A percentile compares a stretch with the other conserved stretches of the same genome.
These are phyloP conservation scores for Corylus americana DNA, from an alignment of 306 rosid species.

Conservation along the genomic window DNA sequence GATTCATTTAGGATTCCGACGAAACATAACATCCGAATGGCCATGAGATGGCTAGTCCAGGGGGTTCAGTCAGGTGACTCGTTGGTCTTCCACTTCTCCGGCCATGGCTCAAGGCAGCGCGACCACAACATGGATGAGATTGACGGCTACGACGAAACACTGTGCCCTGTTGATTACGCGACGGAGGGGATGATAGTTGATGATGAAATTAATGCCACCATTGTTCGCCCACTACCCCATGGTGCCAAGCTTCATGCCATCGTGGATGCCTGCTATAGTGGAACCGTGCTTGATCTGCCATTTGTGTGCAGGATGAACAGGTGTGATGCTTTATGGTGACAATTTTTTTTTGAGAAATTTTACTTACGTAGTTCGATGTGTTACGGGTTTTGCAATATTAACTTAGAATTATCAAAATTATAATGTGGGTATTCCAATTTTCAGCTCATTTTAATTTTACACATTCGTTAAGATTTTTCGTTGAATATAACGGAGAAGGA, in stretches of 20 bases:
- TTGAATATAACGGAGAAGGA: too few species aligned
- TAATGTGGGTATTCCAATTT: too few species aligned
- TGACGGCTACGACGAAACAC: slow-evolving; percentile 60
- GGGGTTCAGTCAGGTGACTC: slow-evolving; percentile 63
- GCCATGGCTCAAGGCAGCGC: slow-evolving; percentile 48
- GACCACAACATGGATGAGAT: slow-evolving; percentile 50
- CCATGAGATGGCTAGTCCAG: slow-evolving; percentile 58
- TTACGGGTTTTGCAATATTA: too few species aligned
- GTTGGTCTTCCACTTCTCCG: slow-evolving; percentile 61
- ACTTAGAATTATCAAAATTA: too few species aligned
- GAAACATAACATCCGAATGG: slow-evolving; percentile 49
- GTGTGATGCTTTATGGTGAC: slow-evolving; percentile 20
- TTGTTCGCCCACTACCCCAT: slow-evolving; percentile 57
- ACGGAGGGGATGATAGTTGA: slow-evolving; percentile 51
- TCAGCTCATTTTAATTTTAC: too few species aligned
- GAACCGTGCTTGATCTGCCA: slow-evolving; percentile 60
- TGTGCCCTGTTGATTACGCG: slow-evolving; percentile 66
- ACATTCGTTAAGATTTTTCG: too few species aligned
- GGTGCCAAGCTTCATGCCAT: slow-evolving; percentile 67
- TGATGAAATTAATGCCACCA: slow-evolving; percentile 62
- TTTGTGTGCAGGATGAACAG: slow-evolving; percentile 55
- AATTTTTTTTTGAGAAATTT: background rate
- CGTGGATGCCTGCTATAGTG: slow-evolving; percentile 61
- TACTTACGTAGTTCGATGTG: too few species aligned
- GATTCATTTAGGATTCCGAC: slow-evolving; percentile 56